These are phyloP conservation scores for Arthrobotrys iridis DNA, from an alignment of 2,329 filamentous ascomycete genomes.

Conservation along the genomic window DNA sequence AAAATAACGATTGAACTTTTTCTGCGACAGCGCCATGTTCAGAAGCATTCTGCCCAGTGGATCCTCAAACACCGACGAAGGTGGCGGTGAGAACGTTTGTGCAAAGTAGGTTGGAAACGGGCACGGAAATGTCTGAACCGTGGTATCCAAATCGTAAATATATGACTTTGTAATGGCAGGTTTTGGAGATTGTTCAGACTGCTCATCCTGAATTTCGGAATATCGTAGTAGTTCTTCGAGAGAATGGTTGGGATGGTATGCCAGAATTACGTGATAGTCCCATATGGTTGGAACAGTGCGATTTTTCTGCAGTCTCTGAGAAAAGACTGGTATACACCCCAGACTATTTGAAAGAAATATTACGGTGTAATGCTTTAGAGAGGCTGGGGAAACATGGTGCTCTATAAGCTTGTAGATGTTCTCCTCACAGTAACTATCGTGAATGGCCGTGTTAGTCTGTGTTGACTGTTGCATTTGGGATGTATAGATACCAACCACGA, in stretches of 20 bases:
- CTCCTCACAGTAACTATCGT: slow-evolving; percentile 56
- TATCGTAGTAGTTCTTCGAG: slow-evolving; percentile 29
- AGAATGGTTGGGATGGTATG: slow-evolving; percentile 44
- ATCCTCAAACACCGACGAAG: slow-evolving; percentile 9
- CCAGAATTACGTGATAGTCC: slow-evolving; percentile 57
- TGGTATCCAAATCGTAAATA: slow-evolving; percentile 57
- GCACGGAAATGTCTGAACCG: slow-evolving; percentile 54
- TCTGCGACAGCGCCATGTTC: slow-evolving; percentile 14
- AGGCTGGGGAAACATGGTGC: slow-evolving; percentile 39
- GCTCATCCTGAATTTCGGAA: neutral
- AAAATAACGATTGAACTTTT: slow-evolving; percentile 43
- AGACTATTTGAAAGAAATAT: slow-evolving; percentile 56
- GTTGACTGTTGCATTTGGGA: slow-evolving; percentile 45
- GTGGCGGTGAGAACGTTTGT: slow-evolving; percentile 54
- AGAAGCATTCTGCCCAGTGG: slow-evolving; percentile 25
- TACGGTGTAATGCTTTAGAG: slow-evolving; percentile 52
- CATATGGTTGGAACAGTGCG: slow-evolving; percentile 14
- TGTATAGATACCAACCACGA: slow-evolving; percentile 41
- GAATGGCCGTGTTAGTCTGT: neutral
- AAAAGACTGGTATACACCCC: slow-evolving; percentile 52
- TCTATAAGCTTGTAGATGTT: slow-evolving; percentile 57
- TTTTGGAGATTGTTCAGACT: neutral
- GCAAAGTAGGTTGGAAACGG: slow-evolving; percentile 54
- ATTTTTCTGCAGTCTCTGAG: slow-evolving; percentile 38
- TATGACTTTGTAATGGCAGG: slow-evolving; percentile 26